A percentile compares a stretch with the other conserved stretches of the same genome.
phyloP scores from a whole-genome alignment of 768 basidiomycete species.

The Amanita exitialis region DNA sequence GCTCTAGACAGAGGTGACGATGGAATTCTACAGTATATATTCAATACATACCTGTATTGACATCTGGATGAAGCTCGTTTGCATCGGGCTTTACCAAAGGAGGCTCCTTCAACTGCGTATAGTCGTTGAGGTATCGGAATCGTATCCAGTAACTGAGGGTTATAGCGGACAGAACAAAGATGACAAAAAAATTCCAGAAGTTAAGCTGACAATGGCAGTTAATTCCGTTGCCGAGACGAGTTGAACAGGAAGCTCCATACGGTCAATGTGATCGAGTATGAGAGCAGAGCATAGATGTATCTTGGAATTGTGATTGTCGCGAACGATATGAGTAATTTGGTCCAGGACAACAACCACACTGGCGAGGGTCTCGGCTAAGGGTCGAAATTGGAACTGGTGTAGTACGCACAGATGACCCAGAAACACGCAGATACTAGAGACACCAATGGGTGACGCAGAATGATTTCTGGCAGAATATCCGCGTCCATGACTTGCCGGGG shows the following conservation, averaged over 20 bases:
- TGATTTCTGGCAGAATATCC: conserved; percentile 22
- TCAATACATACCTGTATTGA: conserved; percentile 45
- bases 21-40: not conserved
- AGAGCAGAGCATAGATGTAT: conserved; percentile 66
- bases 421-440: conserved; percentile 74
- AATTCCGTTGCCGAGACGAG: conserved; percentile 1
- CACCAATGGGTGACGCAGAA: conserved; percentile 58
- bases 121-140: conserved; percentile 69
- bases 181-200: conserved; percentile 81
- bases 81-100: conserved; percentile 77
- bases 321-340: conserved; percentile 63
- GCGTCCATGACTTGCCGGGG: conserved; percentile 22
- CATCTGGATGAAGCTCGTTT: conserved; percentile 85
- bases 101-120: conserved; percentile 68
- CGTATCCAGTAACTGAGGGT: conserved; percentile 80
- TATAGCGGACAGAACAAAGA: conserved; percentile 58
- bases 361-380: conserved; percentile 7
- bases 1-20: conserved; percentile 27
- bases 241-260: conserved; percentile 27
- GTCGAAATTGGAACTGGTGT: not conserved
- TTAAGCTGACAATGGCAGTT: conserved; percentile 47
- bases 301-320: conserved; percentile 77
- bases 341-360: conserved; percentile 84
- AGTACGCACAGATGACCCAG: conserved; percentile 68
- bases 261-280: conserved; percentile 85